These are phyloP conservation scores for Paraphaeosphaeria sporulosa DNA, from an alignment of 2,329 filamentous ascomycete genomes.

Conservation along the genomic window DNA sequence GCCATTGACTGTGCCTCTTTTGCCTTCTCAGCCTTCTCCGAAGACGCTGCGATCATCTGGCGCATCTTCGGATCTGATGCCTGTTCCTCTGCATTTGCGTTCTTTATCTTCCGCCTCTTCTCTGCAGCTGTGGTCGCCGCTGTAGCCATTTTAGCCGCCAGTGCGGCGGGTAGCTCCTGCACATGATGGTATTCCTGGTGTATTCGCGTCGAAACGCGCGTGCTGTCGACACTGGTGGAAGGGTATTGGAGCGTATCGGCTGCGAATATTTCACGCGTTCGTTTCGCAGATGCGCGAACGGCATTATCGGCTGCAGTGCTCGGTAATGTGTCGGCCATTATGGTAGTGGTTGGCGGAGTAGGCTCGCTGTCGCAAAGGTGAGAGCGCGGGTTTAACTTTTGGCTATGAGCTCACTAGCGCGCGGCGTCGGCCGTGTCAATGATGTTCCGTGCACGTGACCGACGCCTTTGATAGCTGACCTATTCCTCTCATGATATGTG, in stretches of 20 bases:
- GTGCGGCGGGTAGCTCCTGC: constrained; percentile 75
- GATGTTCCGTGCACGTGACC: constrained; percentile 7
- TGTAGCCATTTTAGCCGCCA: constrained; percentile 80
- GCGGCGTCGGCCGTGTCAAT: neutral
- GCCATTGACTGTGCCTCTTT: constrained; percentile 62
- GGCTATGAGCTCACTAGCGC: constrained; percentile 12
- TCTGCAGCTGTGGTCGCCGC: constrained; percentile 64
- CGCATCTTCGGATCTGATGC: constrained; percentile 64
- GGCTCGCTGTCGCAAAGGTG: constrained; percentile 1
- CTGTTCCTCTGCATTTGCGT: constrained; percentile 55
- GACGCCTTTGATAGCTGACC: no score
- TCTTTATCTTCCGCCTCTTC: constrained; percentile 69
- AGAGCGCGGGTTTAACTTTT: constrained; percentile 8
- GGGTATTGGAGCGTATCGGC: constrained; percentile 58
- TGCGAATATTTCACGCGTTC: constrained; percentile 62
- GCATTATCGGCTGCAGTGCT: constrained; percentile 29
- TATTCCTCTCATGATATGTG: no score
- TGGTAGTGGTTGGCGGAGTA: neutral
- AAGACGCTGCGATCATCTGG: constrained; percentile 72
- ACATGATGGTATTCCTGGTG: constrained; percentile 80
- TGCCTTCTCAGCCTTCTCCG: constrained; percentile 55
- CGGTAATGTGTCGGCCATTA: constrained; percentile 15
- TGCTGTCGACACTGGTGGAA: constrained; percentile 53
- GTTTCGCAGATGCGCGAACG: constrained; percentile 58
- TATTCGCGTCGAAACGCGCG: constrained; percentile 65